These are phyloP conservation scores for Lasiodiplodia sp. DNA, from an alignment of 2,329 filamentous ascomycete species.

Conservation along the genomic window DNA sequence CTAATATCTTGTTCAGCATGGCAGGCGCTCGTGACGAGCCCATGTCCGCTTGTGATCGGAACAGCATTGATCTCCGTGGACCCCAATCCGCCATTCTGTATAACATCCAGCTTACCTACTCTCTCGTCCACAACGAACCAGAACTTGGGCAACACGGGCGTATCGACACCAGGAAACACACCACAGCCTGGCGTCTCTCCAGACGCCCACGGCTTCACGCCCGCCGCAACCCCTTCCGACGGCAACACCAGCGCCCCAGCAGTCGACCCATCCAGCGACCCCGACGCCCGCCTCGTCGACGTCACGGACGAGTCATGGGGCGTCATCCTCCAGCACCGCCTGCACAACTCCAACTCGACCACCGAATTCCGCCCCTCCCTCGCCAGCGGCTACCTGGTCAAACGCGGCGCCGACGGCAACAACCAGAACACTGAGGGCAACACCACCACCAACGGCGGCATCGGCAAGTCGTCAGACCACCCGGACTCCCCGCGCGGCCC, in stretches of 20 bases:
- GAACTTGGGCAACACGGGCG: constrained; percentile 9
- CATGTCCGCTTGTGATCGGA: constrained; percentile 47
- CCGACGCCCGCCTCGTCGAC: constrained; percentile 75
- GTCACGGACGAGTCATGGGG: constrained; percentile 79
- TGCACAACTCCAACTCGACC: constrained; percentile 46
- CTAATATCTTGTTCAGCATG: constrained; percentile 36
- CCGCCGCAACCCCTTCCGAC: constrained; percentile 70
- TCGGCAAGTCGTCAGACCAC: constrained; percentile 26
- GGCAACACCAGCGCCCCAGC: constrained; percentile 47
- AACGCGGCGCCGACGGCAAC: constrained; percentile 44
- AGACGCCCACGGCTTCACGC: constrained; percentile 59
- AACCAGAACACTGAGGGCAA: neutral
- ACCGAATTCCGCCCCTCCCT: constrained; percentile 47
- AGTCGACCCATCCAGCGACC: constrained; percentile 58
- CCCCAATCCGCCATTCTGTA: constrained; percentile 68
- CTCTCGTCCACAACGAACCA: constrained; percentile 33
- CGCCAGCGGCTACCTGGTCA: constrained; percentile 53
- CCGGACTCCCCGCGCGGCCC: constrained; percentile 41
- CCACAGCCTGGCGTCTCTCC: constrained; percentile 45
- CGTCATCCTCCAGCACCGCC: constrained; percentile 70
- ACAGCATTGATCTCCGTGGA: constrained; percentile 69
- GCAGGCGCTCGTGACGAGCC: constrained; percentile 45
- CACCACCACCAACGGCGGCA: neutral
- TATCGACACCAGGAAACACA: constrained; percentile 40
- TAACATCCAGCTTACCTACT: constrained; percentile 59